Conservation (phyloP, 208 protist species). For the Blastocrithidia nonstop region DNA sequence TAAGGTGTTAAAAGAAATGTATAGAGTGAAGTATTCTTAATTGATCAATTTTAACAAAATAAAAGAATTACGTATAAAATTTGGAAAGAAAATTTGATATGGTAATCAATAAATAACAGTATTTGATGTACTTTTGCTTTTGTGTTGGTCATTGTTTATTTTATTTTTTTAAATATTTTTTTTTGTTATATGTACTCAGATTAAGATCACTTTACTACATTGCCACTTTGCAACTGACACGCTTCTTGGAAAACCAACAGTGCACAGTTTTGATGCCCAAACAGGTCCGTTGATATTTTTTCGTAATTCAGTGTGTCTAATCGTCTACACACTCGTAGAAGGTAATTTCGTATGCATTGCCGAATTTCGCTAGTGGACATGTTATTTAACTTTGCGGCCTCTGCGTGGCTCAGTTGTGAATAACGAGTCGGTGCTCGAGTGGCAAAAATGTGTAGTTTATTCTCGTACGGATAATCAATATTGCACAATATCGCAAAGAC, state of each 20-base stretch:
- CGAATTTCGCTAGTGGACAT: constrained; percentile 6
- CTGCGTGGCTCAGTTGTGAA: constrained; percentile 11
- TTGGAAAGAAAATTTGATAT: not conserved
- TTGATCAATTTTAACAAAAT: not conserved
- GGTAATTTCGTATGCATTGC: constrained; percentile 3
- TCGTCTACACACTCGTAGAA: constrained; percentile 5
- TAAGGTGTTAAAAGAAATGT: not conserved
- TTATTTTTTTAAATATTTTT: too few species aligned
- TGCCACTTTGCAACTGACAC: constrained; percentile 8
- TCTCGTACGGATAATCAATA: constrained; percentile 1
- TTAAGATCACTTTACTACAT: too few species aligned
- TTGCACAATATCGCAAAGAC: constrained; percentile 7
- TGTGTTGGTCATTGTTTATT: too few species aligned
- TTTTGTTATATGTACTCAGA: too few species aligned
- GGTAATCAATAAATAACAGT: not conserved
- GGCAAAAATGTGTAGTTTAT: constrained; percentile 7
- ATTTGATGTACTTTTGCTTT: too few species aligned
- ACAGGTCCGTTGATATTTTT: constrained; percentile 21
- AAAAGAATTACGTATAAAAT: not conserved
- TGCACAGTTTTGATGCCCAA: constrained; percentile 21
- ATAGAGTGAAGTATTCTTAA: not conserved
- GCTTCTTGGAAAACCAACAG: constrained; percentile 19
- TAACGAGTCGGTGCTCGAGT: constrained; percentile 7
- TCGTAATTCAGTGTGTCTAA: constrained; percentile 14
- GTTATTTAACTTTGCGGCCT: constrained; percentile 5